phyloP scores from a whole-genome alignment of 768 basidiomycete genomes.

The Tricholoma terreum region DNA sequence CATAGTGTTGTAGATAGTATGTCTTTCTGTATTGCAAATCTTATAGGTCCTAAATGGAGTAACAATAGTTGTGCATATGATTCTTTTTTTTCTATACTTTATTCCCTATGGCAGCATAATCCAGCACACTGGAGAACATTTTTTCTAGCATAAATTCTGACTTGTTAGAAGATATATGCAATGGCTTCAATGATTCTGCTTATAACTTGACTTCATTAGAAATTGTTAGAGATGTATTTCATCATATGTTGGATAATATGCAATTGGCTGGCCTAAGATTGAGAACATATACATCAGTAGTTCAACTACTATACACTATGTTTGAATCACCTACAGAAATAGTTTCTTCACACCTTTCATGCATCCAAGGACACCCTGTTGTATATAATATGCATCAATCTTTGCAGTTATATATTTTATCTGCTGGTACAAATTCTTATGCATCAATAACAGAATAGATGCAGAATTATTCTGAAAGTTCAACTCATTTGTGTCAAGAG shows the following conservation, averaged over 20 bases:
- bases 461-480: not conserved
- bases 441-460: not conserved
- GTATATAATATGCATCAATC: not conserved
- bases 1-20: not conserved
- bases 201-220: too few relatives aligned
- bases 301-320: not conserved
- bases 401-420: not conserved
- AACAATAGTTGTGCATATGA: conserved; percentile 6
- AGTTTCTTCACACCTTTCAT: not conserved
- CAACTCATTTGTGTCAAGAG: not conserved
- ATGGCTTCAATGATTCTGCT: not conserved
- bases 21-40: not conserved
- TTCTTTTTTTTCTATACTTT: not conserved
- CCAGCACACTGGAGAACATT: not conserved
- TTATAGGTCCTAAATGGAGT: not conserved
- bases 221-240: too few relatives aligned
- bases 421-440: not conserved
- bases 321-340: not conserved
- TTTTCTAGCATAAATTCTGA: conserved; percentile 1
- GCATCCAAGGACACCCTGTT: not conserved
- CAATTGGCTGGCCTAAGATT: not conserved
- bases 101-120: not conserved
- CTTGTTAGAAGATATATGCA: not conserved
- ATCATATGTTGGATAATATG: not conserved
- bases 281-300: not conserved